Percentiles rank a stretch among this genome's conserved stretches.
phyloP scores from a whole-genome alignment of 2,329 filamentous ascomycete genomes.

The Pyrenophora graminea region DNA sequence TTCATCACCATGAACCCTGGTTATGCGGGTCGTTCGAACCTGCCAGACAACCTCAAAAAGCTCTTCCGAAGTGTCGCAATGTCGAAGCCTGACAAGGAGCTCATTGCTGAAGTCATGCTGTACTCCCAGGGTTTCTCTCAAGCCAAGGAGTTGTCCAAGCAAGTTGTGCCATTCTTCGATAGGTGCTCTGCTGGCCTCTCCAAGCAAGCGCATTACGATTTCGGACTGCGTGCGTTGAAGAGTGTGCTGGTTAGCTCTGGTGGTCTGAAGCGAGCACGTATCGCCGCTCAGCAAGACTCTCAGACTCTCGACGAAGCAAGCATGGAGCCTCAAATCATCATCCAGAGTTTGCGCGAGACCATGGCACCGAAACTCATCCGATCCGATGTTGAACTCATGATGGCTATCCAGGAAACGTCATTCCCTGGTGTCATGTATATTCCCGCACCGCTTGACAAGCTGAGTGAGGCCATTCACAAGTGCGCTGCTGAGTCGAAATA shows the following conservation, averaged over 20 bases:
- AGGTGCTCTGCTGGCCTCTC: conserved; percentile 79
- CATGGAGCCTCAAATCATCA: conserved; percentile 94
- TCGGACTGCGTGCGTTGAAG: conserved; percentile 95
- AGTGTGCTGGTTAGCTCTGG: conserved; percentile 98
- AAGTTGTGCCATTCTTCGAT: conserved; percentile 98
- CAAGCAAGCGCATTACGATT: conserved; percentile 98
- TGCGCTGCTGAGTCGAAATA: conserved; percentile 84
- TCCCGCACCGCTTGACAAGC: conserved; percentile 78
- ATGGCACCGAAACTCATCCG: conserved; percentile 97
- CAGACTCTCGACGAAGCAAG: conserved; percentile 68
- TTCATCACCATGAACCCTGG: conserved; percentile 99
- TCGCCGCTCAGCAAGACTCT: conserved; percentile 61
- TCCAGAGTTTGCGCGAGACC: conserved; percentile 97
- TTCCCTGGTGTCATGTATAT: conserved; percentile 95
- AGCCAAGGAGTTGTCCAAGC: conserved; percentile 89
- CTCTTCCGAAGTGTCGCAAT: conserved; percentile 98
- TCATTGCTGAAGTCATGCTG: conserved; percentile 99
- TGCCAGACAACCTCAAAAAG: conserved; percentile 99
- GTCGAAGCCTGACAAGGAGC: conserved; percentile 99
- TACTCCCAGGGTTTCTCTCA: conserved; percentile 99
- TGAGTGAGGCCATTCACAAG: conserved; percentile 79
- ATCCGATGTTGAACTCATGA: conserved; percentile 86
- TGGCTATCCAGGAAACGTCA: conserved; percentile 76
- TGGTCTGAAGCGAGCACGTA: conserved; percentile 84
- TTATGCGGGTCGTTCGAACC: conserved; percentile 95